phyloP scores from a whole-genome alignment of 371 early-diverging fungal genomes.

The Rhizopus stolonifer region DNA sequence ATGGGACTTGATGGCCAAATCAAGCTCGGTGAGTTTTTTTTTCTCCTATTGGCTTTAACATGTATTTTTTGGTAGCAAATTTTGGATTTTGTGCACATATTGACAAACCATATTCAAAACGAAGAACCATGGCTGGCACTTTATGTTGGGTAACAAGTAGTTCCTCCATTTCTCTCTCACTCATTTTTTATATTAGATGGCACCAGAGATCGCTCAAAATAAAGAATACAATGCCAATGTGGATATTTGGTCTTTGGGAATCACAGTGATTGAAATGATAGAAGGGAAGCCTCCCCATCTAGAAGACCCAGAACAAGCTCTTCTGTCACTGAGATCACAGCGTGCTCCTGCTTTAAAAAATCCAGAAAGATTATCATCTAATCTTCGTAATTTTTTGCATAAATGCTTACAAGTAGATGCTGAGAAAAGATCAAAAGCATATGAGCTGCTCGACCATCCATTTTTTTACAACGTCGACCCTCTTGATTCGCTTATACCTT shows the following conservation, averaged over 20 bases:
- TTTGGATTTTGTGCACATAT: no score
- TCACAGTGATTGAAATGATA: slow-evolving; percentile 95
- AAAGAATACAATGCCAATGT: slow-evolving; percentile 82
- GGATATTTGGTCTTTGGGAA: slow-evolving; percentile 91
- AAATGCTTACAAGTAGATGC: slow-evolving; percentile 84
- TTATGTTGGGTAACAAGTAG: no score
- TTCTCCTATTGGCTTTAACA: not conserved
- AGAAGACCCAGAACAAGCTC: slow-evolving; percentile 85
- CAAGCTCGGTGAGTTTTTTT: slow-evolving; percentile 58
- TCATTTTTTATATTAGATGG: slow-evolving; percentile 52
- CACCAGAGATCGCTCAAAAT: slow-evolving; percentile 85
- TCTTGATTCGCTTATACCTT: slow-evolving; percentile 2
- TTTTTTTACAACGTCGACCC: slow-evolving; percentile 27
- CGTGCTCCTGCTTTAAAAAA: slow-evolving; percentile 74
- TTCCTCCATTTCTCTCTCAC: not conserved
- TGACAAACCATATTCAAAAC: no score
- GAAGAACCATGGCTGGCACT: no score
- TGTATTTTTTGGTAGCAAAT: no score
- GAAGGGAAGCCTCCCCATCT: slow-evolving; percentile 95
- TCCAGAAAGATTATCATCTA: slow-evolving; percentile 71
- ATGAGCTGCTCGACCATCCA: slow-evolving; percentile 59
- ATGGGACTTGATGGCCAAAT: slow-evolving; percentile 71
- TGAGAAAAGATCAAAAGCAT: slow-evolving; percentile 71
- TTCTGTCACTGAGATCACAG: slow-evolving; percentile 30
- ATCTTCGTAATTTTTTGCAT: slow-evolving; percentile 80